These are phyloP conservation scores for Phytophthora capsici DNA, from an alignment of 352 stramenopile species.

Conservation along the genomic window DNA sequence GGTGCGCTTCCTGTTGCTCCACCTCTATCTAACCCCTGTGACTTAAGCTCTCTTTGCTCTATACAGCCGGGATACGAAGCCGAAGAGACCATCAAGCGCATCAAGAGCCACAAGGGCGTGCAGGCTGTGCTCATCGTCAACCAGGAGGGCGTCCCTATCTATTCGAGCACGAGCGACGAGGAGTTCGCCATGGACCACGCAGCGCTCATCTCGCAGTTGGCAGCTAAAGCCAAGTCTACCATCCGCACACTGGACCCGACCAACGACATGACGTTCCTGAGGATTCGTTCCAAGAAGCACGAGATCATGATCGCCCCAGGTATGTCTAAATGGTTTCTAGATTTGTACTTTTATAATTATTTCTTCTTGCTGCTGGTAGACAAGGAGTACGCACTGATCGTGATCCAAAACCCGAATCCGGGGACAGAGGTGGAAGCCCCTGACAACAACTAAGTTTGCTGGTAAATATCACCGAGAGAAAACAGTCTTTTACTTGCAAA, in stretches of 20 bases:
- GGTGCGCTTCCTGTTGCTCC: too few relatives aligned
- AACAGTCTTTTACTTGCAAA: too few relatives aligned
- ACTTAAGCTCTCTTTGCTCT: too few relatives aligned
- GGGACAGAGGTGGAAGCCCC: conserved; percentile 45
- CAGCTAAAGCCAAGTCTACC: conserved; percentile 90
- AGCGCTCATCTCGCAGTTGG: conserved; percentile 88
- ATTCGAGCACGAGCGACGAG: conserved; percentile 91
- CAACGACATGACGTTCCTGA: conserved; percentile 95
- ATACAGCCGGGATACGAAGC: conserved; percentile 87
- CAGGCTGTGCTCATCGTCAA: conserved; percentile 94
- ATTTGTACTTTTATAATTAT: neutral
- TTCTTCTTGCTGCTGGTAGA: conserved; percentile 46
- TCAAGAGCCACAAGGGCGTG: conserved; percentile 95
- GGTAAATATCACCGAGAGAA: too few relatives aligned
- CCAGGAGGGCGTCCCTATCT: conserved; percentile 92
- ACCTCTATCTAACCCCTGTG: too few relatives aligned
- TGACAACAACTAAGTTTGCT: conserved; percentile 25
- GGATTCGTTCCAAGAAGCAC: conserved; percentile 94
- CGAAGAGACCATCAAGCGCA: conserved; percentile 95
- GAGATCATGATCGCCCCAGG: conserved; percentile 94
- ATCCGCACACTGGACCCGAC: conserved; percentile 91
- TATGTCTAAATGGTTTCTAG: conserved; percentile 11
- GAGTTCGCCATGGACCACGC: conserved; percentile 90
- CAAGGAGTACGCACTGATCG: conserved; percentile 94
- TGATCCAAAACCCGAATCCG: conserved; percentile 92